Percentiles rank a stretch among this genome's conserved stretches.
Evolutionary conservation across 2,329 filamentous ascomycete species (phyloP).

Genomic region (Scedosporium dehoogii): DNA sequence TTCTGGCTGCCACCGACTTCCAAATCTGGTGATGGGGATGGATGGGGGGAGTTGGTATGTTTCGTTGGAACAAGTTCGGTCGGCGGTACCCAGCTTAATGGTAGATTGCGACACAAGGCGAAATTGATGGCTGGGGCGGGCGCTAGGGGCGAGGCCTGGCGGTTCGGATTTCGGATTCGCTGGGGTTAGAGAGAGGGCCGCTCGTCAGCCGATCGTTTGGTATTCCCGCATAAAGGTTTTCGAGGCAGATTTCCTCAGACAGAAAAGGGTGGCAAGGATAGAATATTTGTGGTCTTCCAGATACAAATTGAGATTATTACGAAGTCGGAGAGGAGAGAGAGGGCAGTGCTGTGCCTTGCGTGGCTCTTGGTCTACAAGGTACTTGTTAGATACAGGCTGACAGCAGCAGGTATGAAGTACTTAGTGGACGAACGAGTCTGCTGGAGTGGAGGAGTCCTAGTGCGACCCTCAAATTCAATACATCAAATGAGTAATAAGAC

Average conservation of each 20-base stretch:
- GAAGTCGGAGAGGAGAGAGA: too few relatives aligned
- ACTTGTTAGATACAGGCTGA: too few relatives aligned
- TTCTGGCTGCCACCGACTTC: not conserved
- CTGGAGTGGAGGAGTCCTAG: too few relatives aligned
- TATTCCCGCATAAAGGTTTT: not conserved
- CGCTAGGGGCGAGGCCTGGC: not conserved
- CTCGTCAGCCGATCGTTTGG: not conserved
- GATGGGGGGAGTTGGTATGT: not conserved
- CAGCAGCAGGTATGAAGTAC: too few relatives aligned
- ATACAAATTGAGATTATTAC: not conserved
- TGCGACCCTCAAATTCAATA: too few relatives aligned
- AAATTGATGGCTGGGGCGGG: not conserved
- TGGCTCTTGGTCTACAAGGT: too few relatives aligned
- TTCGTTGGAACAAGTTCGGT: not conserved
- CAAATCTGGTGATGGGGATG: not conserved
- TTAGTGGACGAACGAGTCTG: too few relatives aligned
- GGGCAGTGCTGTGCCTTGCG: too few relatives aligned
- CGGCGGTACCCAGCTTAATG: not conserved
- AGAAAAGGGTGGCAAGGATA: not conserved
- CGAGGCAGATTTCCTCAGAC: not conserved
- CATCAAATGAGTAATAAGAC: too few relatives aligned
- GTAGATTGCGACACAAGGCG: conserved; percentile 3
- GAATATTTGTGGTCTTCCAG: not conserved
- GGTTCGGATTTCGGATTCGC: not conserved
- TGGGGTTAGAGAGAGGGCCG: not conserved